Percentiles rank a stretch among this genome's conserved stretches.
phyloP scores from a whole-genome alignment of 805 yeast genomes.

The Candida lessepsii region DNA sequence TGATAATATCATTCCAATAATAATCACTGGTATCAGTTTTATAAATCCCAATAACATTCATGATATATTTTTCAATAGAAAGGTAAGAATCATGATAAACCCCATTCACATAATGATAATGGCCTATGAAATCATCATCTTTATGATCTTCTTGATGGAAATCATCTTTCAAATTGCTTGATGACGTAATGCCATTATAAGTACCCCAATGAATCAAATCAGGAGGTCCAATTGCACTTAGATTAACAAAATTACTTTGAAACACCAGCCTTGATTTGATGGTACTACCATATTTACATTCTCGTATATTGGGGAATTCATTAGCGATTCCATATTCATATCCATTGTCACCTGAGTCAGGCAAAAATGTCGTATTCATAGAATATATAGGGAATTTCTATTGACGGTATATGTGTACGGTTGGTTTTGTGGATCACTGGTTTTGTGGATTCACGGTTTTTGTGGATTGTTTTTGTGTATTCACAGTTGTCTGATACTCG shows the following conservation, averaged over 20 bases:
- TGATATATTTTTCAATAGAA: constrained; percentile 30
- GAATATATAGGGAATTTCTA: too few species aligned
- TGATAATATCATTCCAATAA: constrained; percentile 4
- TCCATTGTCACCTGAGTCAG: background rate
- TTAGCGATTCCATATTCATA: constrained; percentile 7
- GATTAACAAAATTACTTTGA: constrained; percentile 3
- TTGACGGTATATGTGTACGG: background rate
- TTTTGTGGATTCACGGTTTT: too few species aligned
- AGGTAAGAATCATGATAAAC: constrained; percentile 19
- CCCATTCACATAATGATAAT: constrained; percentile 40
- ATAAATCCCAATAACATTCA: constrained; percentile 27
- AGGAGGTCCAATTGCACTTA: constrained; percentile 29
- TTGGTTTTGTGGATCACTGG: background rate
- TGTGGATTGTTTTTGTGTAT: too few species aligned
- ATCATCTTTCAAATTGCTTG: constrained; percentile 26
- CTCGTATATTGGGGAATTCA: constrained; percentile 16
- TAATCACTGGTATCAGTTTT: constrained; percentile 10
- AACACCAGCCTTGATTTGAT: constrained; percentile 11
- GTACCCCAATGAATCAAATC: constrained; percentile 41
- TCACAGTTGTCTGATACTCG: too few species aligned
- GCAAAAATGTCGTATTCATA: background rate
- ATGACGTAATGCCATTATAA: constrained; percentile 30
- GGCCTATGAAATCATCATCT: constrained; percentile 40
- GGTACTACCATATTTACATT: constrained; percentile 10
- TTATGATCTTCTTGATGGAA: constrained; percentile 17